Base-by-base conservation (phyloP, 2,329 filamentous ascomycete species). In the Talaromyces atroroseus region DNA sequence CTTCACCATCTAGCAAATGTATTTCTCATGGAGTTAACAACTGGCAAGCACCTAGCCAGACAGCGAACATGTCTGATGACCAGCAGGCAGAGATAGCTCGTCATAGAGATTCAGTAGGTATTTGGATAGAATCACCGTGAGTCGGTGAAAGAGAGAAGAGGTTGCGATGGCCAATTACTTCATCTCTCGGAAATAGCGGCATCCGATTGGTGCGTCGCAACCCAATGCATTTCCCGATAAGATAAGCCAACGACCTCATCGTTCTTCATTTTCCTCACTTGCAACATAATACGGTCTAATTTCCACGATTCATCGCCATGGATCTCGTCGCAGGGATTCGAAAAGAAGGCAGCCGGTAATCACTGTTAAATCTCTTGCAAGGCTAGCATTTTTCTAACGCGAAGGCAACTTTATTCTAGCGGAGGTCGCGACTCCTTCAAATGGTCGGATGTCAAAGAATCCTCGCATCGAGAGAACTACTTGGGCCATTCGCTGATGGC, bases 401-500 rank as follows among this genome's bases (percentile, higher is more conserved):
- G 44, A 56, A 50, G 21, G 47, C 52, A 38, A 40, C 38, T 38
- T 45, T 8, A 38, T 45, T 45, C n/a, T 59, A 82, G 94, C 63
- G 94, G 94, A 67, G 94, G 94, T 59, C 82, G 80, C 69, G 88
- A 88, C 73, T 91, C 96, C 73, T 99, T 99, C 78, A 92, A 87
- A 75, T 97, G 94, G 94, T 89, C 92, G 62, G 91, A 96, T 64
- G 92, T 99, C 68, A 87, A 92, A 70, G 85, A 80, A 62, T 95
- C 91, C 50, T 77, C 82, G 21, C 92, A 96, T 68, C 91, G 94
- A 72, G 92, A 99, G 73, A 96, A 87, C 70, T 88, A 87, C 71
- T 87, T 96, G 7, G 92, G 92, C 52, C 92, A 96, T 76, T 94
- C 89, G 58, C 76, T 96, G 58, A 96, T 92, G 79, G 92, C 92